phyloP scores from a whole-genome alignment of 805 yeast species.

The Nakazawaea pomicola region DNA sequence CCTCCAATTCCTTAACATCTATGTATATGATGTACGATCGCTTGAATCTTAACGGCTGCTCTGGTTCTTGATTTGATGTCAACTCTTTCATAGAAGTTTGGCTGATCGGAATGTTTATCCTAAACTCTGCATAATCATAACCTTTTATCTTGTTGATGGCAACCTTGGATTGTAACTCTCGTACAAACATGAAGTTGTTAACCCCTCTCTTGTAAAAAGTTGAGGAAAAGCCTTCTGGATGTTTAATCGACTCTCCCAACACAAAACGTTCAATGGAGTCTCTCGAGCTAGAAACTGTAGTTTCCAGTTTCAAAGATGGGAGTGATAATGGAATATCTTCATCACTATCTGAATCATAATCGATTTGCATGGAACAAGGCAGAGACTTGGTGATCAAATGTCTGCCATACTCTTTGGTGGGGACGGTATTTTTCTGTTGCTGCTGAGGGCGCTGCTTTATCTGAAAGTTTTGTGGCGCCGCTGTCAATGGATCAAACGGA shows the following conservation, averaged over 20 bases:
- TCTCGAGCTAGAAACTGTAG: neutral
- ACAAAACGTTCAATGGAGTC: conserved; percentile 4
- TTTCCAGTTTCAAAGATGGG: conserved; percentile 1
- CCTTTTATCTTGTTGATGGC: conserved; percentile 33
- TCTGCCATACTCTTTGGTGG: too few relatives aligned
- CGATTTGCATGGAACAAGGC: too few relatives aligned
- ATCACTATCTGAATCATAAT: neutral
- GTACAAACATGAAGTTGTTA: conserved; percentile 46
- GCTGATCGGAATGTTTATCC: conserved; percentile 35
- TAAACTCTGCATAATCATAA: conserved; percentile 35
- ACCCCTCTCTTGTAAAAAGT: conserved; percentile 43
- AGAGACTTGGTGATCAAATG: too few relatives aligned
- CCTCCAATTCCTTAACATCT: conserved; percentile 37
- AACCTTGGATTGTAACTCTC: conserved; percentile 43
- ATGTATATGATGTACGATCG: conserved; percentile 37
- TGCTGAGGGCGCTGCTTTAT: too few relatives aligned
- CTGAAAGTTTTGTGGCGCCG: neutral
- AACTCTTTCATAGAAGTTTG: conserved; percentile 18
- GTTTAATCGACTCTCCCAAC: conserved; percentile 1
- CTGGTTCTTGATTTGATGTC: conserved; percentile 14
- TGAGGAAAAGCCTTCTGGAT: conserved; percentile 46
- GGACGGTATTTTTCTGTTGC: neutral
- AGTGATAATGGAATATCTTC: conserved; percentile 3
- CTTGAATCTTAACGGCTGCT: conserved; percentile 23
- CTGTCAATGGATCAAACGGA: conserved; percentile 3